Percentiles rank a stretch among this genome's conserved stretches.
phyloP scores from a whole-genome alignment of 2,329 filamentous ascomycete species.

The Parasarocladium wereldwijsianum region DNA sequence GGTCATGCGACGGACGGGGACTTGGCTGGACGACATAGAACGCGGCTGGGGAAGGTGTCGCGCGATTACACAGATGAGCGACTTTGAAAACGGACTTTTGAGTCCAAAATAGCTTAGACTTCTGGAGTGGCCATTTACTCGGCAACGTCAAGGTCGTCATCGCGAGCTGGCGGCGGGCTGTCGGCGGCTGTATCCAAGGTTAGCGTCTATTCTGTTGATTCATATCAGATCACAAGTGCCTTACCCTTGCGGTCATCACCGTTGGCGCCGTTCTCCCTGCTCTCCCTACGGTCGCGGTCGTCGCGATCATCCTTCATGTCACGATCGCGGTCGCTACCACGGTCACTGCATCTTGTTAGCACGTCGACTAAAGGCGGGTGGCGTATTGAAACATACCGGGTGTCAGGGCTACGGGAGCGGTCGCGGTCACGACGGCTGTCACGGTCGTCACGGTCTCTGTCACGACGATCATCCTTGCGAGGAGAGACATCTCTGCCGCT shows the following conservation, averaged over 20 bases:
- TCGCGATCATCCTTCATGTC: conserved; percentile 52
- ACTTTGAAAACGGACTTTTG: too few relatives aligned
- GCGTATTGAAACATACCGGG: conserved; percentile 26
- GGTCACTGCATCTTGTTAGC: not conserved
- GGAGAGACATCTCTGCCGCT: conserved; percentile 70
- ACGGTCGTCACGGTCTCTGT: conserved; percentile 66
- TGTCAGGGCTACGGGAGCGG: conserved; percentile 58
- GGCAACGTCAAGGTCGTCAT: conserved; percentile 92
- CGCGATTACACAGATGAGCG: too few relatives aligned
- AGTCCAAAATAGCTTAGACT: too few relatives aligned
- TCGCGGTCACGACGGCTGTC: conserved; percentile 64
- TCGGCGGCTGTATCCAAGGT: conserved; percentile 40
- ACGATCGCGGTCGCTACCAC: conserved; percentile 34
- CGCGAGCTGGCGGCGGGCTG: conserved; percentile 65
- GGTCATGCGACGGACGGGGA: too few relatives aligned
- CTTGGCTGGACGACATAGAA: too few relatives aligned
- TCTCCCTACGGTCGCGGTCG: conserved; percentile 61
- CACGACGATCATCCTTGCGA: conserved; percentile 71
- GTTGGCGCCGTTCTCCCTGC: conserved; percentile 64
- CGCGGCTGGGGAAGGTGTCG: too few relatives aligned
- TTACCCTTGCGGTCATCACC: conserved; percentile 85
- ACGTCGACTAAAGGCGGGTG: not conserved
- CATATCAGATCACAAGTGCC: conserved; percentile 10
- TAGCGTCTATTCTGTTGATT: conserved; percentile 12
- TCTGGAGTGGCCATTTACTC: too few relatives aligned